Conservation (phyloP, 257 asterid genomes). For the Knoxia roxburghii region DNA sequence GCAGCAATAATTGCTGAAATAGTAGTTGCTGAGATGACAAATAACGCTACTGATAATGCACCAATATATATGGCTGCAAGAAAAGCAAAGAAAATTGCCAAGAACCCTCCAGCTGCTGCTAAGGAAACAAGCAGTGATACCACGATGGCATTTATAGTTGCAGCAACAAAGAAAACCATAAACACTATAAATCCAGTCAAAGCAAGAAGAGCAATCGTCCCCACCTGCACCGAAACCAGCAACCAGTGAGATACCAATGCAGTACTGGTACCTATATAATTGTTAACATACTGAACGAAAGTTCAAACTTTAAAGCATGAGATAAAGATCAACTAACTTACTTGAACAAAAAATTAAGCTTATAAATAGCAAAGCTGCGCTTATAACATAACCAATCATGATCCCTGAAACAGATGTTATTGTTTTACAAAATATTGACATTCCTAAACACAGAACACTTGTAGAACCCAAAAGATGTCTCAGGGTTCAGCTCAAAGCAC, state of each 20-base stretch:
- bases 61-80: constrained; percentile 62
- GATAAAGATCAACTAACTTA: neutral
- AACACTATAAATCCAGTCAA: constrained; percentile 61
- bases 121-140: constrained; percentile 67
- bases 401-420: neutral
- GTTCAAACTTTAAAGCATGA: neutral
- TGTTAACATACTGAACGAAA: neutral
- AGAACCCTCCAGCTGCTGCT: constrained; percentile 87
- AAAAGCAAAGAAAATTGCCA: constrained; percentile 73
- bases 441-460: neutral
- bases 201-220: constrained; percentile 51
- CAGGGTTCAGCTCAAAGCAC: neutral
- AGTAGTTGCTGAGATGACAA: constrained; percentile 54
- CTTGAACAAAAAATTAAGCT: neutral
- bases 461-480: neutral
- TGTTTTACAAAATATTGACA: neutral
- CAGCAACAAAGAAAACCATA: constrained; percentile 62
- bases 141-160: constrained; percentile 69
- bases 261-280: neutral
- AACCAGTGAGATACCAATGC: neutral
- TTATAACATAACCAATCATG: neutral
- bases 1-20: constrained; percentile 48
- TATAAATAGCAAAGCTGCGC: neutral
- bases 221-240: constrained; percentile 47
- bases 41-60: constrained; percentile 49